Evolutionary conservation across 257 asterid species (phyloP).

Genomic region (Handroanthus guayacan): DNA sequence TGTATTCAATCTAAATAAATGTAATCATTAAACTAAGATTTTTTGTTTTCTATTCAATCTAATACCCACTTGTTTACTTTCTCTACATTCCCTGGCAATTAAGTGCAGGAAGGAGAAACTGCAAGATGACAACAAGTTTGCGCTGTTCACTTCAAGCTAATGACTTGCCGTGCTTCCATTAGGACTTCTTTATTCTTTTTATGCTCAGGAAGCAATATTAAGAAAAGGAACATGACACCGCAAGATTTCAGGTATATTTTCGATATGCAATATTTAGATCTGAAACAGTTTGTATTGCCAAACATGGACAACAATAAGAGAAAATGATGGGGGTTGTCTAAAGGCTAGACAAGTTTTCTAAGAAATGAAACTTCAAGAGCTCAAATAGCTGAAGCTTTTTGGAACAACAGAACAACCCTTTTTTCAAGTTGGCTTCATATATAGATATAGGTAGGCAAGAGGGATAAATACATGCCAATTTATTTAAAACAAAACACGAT

Average conservation of each 20-base stretch:
- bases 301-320: neutral
- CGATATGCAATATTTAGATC: too few relatives aligned
- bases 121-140: neutral
- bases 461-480: neutral
- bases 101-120: neutral
- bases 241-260: neutral
- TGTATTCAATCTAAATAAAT: too few relatives aligned
- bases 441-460: neutral
- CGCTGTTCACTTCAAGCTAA: neutral
- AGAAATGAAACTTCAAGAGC: neutral
- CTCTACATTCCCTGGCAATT: neutral
- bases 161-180: neutral
- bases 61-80: neutral
- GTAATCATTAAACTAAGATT: too few relatives aligned
- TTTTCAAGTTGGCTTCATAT: neutral
- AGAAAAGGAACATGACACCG: slow-evolving; percentile 5
- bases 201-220: neutral
- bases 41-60: neutral
- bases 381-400: neutral
- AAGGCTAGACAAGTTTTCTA: neutral
- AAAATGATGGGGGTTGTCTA: neutral
- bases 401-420: neutral
- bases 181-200: neutral
- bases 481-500: neutral
- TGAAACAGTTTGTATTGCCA: neutral